Base-by-base conservation (phyloP, 1,139 yeast species). In the Sugiyamaella japonica region DNA sequence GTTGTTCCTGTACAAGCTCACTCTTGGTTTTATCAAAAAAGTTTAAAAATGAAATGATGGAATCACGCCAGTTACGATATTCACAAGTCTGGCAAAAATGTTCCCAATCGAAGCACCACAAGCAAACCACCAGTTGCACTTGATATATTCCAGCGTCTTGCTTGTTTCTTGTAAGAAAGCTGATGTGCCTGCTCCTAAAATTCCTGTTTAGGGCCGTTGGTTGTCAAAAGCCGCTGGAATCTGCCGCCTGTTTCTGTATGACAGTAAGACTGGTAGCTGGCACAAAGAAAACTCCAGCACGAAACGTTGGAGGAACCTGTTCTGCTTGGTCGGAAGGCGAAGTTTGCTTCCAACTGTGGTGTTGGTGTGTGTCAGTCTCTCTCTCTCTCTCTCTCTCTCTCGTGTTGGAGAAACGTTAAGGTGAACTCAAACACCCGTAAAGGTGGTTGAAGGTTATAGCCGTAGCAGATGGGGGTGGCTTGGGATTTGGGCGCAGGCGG, bases 371-470 rank as follows among this genome's bases (percentile, higher is more conserved):
- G 15, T 34, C 16, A n/a, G 38, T 34, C 16, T 29, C 34, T 34
- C 38, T 34, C 38, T 34, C 38, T n/a, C n/a, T n/a, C n/a, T n/a
- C n/a, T 34, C 16, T 29, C 34, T 34, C 38, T 34, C 38, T 34
- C 38, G 38, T 34, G 38, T 34, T 34, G 15, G 38, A 34, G 16
- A 34, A 34, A 34, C 38, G 38, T n/a, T 34, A 34, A 34, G 15
- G 38, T 34, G 38, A 34, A 13, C 38, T 34, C 7, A 34, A 20
- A 20, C 25, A 20, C 25, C 25, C 5, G 25, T 20, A 20, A 20
- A 20, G 5, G 25, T 20, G 5, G 25, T 20, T 20, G 6, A 20
- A n/a, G 38, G 38, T 34, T n/a, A 13, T n/a, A 34, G 38, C 16
- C 15, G 38, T n/a, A 34, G 38, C 38, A 31, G 36, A 10, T 10